Percentiles rank a stretch among this genome's conserved stretches.
phyloP scores from a whole-genome alignment of 768 basidiomycete genomes.

The Tubosaeta sp. region DNA sequence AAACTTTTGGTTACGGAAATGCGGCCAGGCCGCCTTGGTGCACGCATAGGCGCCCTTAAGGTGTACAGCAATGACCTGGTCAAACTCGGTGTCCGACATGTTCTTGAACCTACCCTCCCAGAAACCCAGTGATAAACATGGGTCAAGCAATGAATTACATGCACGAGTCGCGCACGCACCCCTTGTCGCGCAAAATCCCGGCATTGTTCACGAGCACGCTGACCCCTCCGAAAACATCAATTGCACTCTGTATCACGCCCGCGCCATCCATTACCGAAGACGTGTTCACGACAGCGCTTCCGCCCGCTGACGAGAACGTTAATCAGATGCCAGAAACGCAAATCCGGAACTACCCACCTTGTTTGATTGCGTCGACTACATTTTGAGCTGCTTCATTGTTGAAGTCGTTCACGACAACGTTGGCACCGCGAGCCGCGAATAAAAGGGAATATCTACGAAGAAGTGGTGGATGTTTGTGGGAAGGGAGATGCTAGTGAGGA shows the following conservation, averaged over 20 bases:
- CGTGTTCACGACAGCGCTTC: conserved; percentile 82
- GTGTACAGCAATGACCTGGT: conserved; percentile 84
- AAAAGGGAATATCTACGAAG: conserved; percentile 74
- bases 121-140: not conserved
- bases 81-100: conserved; percentile 95
- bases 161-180: conserved; percentile 37
- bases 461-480: not conserved
- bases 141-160: not conserved
- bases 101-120: conserved; percentile 76
- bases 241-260: conserved; percentile 79
- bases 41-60: conserved; percentile 91
- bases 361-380: conserved; percentile 84
- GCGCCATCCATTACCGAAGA: conserved; percentile 85
- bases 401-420: conserved; percentile 94
- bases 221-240: conserved; percentile 79
- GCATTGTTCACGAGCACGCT: conserved; percentile 96
- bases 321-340: not conserved
- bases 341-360: conserved; percentile 43
- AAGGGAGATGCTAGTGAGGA: conserved; percentile 7
- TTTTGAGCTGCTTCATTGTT: conserved; percentile 83
- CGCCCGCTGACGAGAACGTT: conserved; percentile 57
- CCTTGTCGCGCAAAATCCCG: conserved; percentile 80
- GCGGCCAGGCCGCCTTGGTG: conserved; percentile 93
- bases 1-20: conserved; percentile 92
- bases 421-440: conserved; percentile 91